Evolutionary conservation across 345 rosid genomes (phyloP).

Genomic region (Excoecaria cochinchinensis): DNA sequence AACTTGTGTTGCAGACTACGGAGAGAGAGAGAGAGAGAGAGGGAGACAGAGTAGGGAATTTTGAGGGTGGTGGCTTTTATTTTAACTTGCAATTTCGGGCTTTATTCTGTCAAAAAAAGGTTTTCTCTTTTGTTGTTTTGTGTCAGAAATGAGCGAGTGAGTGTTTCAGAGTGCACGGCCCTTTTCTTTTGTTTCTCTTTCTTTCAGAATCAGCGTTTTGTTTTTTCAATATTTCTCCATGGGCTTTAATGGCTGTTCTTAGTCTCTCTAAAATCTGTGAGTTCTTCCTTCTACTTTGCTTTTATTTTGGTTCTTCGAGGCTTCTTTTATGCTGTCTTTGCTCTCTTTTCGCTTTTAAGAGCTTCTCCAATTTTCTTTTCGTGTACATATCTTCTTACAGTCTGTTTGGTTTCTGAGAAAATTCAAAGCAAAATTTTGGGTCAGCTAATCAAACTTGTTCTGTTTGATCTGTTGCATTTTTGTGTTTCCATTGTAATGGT

Average conservation of each 20-base stretch:
- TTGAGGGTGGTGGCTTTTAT: too few relatives aligned
- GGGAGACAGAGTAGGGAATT: too few relatives aligned
- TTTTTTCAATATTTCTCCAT: not conserved
- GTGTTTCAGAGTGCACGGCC: too few relatives aligned
- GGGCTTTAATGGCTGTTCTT: constrained; percentile 21
- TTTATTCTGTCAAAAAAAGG: too few relatives aligned
- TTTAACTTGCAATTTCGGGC: too few relatives aligned
- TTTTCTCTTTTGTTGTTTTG: too few relatives aligned
- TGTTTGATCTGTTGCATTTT: constrained; percentile 11
- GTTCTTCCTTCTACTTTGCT: constrained; percentile 17
- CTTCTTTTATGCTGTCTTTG: not conserved
- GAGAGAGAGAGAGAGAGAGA: too few relatives aligned
- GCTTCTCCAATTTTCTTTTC: not conserved
- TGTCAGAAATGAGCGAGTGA: too few relatives aligned
- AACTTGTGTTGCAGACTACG: too few relatives aligned
- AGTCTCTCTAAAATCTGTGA: constrained; percentile 36
- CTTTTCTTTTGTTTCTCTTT: too few relatives aligned
- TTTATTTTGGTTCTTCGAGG: not conserved
- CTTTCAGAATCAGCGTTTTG: not conserved
- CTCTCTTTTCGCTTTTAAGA: not conserved
- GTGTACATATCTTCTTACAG: not conserved
- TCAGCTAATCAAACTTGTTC: not conserved
- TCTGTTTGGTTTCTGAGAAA: constrained; percentile 10
- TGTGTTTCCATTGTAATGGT: not conserved
- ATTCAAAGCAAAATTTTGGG: constrained; percentile 11